These are phyloP conservation scores for Novymonas esmeraldas DNA, from an alignment of 208 protist genomes.

Conservation along the genomic window DNA sequence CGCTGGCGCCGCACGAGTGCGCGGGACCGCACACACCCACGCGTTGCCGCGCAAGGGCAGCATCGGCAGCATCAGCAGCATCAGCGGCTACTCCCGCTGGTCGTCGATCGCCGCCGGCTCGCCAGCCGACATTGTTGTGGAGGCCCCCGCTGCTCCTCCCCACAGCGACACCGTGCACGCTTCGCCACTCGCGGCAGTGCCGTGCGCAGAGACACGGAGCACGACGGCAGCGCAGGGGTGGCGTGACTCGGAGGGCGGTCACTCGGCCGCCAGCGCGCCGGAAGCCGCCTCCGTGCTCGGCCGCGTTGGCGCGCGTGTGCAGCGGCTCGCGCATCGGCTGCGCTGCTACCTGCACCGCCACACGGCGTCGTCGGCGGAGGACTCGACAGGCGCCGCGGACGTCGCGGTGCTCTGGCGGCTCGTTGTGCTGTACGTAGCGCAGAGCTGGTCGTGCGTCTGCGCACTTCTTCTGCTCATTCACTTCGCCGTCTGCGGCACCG, in stretches of 20 bases:
- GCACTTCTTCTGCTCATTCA: conserved; percentile 41
- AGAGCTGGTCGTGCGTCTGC: conserved; percentile 35
- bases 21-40: background rate
- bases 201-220: no score
- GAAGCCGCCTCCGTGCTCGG: no score
- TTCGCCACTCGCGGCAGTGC: no score
- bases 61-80: background rate
- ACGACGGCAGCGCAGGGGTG: no score
- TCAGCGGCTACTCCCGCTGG: background rate
- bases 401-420: background rate
- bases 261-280: no score
- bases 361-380: background rate
- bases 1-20: background rate
- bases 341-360: background rate
- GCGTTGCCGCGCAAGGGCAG: background rate
- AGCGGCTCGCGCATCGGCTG: background rate
- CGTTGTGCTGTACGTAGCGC: conserved; percentile 23
- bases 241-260: no score
- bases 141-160: background rate
- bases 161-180: no score
- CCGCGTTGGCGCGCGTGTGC: no score
- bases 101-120: background rate
- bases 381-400: no score
- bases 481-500: conserved; percentile 44
- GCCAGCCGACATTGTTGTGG: background rate